Conservation (phyloP, 202 grass and related monocot genomes). For the Bolboschoenoplectus hybrid region DNA sequence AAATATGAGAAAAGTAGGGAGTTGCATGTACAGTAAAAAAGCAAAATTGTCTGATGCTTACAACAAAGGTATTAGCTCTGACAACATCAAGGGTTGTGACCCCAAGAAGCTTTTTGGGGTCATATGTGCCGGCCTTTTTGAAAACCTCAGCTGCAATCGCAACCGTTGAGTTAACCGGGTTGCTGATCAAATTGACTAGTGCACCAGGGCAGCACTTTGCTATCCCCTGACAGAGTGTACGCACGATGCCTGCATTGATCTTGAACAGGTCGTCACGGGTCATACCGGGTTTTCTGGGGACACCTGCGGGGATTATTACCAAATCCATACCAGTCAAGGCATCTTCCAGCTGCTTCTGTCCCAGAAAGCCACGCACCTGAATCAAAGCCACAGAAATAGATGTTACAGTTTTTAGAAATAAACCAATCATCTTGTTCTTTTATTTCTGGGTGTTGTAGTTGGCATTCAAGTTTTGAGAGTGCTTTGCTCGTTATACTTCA, state of each 20-base stretch:
- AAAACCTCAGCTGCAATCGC: conserved; percentile 91
- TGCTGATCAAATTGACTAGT: conserved; percentile 88
- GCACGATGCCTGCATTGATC: conserved; percentile 89
- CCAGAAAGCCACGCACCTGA: conserved; percentile 89
- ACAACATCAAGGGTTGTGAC: conserved; percentile 95
- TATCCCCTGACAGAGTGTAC: conserved; percentile 80
- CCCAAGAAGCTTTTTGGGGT: conserved; percentile 82
- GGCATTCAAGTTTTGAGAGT: not conserved
- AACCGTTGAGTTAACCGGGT: conserved; percentile 92
- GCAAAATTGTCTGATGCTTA: conserved; percentile 36
- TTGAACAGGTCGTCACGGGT: conserved; percentile 96
- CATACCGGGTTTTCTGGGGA: conserved; percentile 92
- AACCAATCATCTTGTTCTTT: not conserved
- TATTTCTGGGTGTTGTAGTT: not conserved
- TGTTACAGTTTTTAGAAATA: conserved; percentile 20
- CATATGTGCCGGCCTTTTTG: conserved; percentile 83
- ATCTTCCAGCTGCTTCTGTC: conserved; percentile 77
- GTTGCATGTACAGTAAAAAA: not conserved
- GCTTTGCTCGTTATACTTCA: not conserved
- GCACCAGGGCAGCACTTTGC: conserved; percentile 77
- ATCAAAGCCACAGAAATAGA: conserved; percentile 31
- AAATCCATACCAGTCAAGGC: conserved; percentile 89
- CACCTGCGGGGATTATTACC: conserved; percentile 87
- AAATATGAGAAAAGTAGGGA: conserved; percentile 28
- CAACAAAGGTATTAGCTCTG: conserved; percentile 98